Evolutionary conservation across 2,329 filamentous ascomycete genomes (phyloP).

Genomic region (Acarospora socialis): DNA sequence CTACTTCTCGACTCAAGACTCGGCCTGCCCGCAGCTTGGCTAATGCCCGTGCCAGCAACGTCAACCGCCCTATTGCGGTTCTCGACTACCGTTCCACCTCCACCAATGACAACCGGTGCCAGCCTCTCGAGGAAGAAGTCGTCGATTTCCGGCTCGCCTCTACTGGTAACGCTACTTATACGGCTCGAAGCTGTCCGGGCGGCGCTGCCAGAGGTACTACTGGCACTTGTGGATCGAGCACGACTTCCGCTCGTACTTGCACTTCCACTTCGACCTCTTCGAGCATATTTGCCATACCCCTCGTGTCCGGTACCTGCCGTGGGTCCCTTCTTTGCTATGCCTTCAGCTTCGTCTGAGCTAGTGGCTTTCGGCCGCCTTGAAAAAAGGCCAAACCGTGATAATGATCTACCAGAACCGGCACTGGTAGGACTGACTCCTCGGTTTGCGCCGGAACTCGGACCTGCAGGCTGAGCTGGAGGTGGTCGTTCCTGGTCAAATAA

Average conservation of each 20-base stretch:
- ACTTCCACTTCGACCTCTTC: conserved; percentile 31
- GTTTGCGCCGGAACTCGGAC: no score
- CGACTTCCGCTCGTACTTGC: conserved; percentile 26
- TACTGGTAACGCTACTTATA: conserved; percentile 28
- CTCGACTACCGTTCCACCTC: conserved; percentile 26
- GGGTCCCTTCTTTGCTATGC: conserved; percentile 56
- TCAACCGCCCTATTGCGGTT: conserved; percentile 25
- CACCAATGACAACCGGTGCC: conserved; percentile 35
- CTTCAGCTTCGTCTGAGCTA: conserved; percentile 42
- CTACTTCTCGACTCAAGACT: no score
- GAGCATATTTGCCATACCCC: conserved; percentile 35
- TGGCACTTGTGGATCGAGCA: conserved; percentile 25
- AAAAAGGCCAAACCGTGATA: conserved; percentile 63
- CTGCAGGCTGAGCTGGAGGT: no score
- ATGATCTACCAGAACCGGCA: conserved; percentile 43
- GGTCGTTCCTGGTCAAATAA: no score
- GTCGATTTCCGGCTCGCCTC: conserved; percentile 30
- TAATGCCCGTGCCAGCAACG: conserved; percentile 25
- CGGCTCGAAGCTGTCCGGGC: conserved; percentile 23
- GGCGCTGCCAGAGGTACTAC: conserved; percentile 16
- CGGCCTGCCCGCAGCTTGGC: no score
- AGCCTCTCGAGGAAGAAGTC: conserved; percentile 33
- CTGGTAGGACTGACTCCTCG: conserved; percentile 38
- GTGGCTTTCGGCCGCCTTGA: conserved; percentile 52
- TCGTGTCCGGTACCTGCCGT: conserved; percentile 90